Evolutionary conservation across 352 stramenopile species (phyloP).

Genomic region (Globisporangium nagaii): DNA sequence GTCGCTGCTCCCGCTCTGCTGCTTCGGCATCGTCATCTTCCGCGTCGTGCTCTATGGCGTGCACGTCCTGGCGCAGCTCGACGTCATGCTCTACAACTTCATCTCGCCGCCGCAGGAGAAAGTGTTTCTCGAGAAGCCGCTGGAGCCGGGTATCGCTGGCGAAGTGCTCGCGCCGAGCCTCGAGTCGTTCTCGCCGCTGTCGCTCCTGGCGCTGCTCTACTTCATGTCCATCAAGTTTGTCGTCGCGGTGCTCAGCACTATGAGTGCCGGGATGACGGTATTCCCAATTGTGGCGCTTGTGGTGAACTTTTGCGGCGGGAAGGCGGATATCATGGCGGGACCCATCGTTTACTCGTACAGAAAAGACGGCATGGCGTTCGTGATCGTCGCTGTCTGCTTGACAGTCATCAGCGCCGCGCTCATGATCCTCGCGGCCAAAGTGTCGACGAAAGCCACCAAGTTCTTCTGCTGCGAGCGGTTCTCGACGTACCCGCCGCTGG

Average conservation of each 20-base stretch:
- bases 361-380: slow-evolving; percentile 16
- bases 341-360: slow-evolving; percentile 12
- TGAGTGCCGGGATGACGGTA: slow-evolving; percentile 27
- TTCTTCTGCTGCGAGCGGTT: slow-evolving; percentile 55
- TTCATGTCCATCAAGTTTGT: slow-evolving; percentile 54
- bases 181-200: slow-evolving; percentile 49
- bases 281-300: slow-evolving; percentile 23
- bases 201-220: slow-evolving; percentile 65
- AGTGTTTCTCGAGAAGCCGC: slow-evolving; percentile 5
- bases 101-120: slow-evolving; percentile 19
- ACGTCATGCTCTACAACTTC: slow-evolving; percentile 62
- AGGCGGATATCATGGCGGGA: slow-evolving; percentile 19
- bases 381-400: slow-evolving; percentile 21
- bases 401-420: slow-evolving; percentile 44
- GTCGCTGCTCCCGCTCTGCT: slow-evolving; percentile 57
- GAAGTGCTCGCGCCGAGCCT: slow-evolving; percentile 34
- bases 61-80: slow-evolving; percentile 38
- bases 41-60: slow-evolving; percentile 54
- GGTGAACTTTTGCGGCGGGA: slow-evolving; percentile 3
- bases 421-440: slow-evolving; percentile 42
- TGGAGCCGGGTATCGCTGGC: not conserved
- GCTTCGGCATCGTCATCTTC: slow-evolving; percentile 56
- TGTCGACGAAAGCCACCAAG: slow-evolving; percentile 27
- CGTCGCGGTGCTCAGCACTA: slow-evolving; percentile 31
- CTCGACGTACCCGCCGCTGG: slow-evolving; percentile 5